Base-by-base conservation (phyloP, 352 stramenopile species). In the Phytopythium chamaehyphon region DNA sequence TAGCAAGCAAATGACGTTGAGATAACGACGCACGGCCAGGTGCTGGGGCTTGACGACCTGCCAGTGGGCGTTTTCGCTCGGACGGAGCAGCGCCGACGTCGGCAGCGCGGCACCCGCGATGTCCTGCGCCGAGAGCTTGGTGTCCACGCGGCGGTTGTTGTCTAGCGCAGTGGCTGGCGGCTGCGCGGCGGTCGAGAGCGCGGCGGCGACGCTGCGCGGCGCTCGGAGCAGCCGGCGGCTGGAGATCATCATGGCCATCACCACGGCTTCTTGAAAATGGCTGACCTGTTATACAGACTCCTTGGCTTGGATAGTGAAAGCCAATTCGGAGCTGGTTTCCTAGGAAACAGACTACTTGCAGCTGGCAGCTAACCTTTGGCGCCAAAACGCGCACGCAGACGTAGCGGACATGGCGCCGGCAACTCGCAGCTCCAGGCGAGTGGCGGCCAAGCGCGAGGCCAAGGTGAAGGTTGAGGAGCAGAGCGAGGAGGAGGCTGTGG, bases 11-110 rank as follows among this genome's bases (percentile, higher is more conserved):
- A 14, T 6, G 22, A 15, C 24, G 9, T 5, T 16, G 2, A 8
- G 22, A 12, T 14, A 11, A 12, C 8, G 14, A 31, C 45, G 54
- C 52, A 72, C 67, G 24, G 54, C 55, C 36, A 88, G 81, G 47
- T 87, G 73, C 19, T 83, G 56, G 19, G 56, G 51, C 15, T 47
- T 70, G 11, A 86, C 69, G 18, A 87, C 47, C 47, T 88, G 73
- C 77, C 77, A 88, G 19, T 64, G 61, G 1, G 37, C 14, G 24
- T 73, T 86, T 6, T 37, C 47, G 9, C 49, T 54, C 11, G 76
- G 76, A 9, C 52, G 26, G 39, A 88, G 33, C 14, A 68, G 60
- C 44, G 47, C 47, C 16, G 33, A 35, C 6, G 47, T 53, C 47
- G 47, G 35, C 21, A 53, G 47, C 21, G 22, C 19, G 6, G 35